Conservation (phyloP, 2,329 filamentous ascomycete genomes). For the Ophiostoma quercus region DNA sequence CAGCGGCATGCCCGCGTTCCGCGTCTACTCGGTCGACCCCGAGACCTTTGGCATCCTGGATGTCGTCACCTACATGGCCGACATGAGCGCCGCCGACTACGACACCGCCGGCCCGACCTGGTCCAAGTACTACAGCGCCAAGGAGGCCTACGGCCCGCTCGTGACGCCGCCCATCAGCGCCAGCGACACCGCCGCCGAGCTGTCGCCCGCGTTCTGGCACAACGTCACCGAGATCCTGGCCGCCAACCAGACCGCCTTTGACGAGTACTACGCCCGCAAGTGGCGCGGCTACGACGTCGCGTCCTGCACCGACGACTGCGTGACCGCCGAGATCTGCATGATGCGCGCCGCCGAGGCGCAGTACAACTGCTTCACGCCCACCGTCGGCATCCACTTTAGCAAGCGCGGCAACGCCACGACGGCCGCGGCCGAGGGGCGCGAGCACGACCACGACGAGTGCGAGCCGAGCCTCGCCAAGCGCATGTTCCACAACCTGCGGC, state of each 20-base stretch:
- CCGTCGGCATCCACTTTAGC: slow-evolving; percentile 2
- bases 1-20: not conserved
- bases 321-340: not conserved
- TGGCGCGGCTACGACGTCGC: not conserved
- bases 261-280: slow-evolving; percentile 5
- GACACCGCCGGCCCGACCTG: not conserved
- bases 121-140: slow-evolving; percentile 3
- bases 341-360: not conserved
- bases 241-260: not conserved
- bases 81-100: not conserved
- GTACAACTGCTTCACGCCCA: slow-evolving; percentile 3
- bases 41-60: not conserved
- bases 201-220: not conserved
- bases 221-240: not conserved
- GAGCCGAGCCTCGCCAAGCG: slow-evolving; percentile 10
- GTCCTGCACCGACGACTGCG: not conserved
- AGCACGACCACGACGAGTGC: slow-evolving; percentile 10
- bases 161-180: not conserved
- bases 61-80: not conserved
- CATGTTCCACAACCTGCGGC: slow-evolving; percentile 6
- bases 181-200: not conserved
- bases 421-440: not conserved
- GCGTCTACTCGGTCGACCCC: slow-evolving; percentile 2
- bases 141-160: not conserved
- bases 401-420: slow-evolving; percentile 5